phyloP scores from a whole-genome alignment of 169 alveolate genomes.

The Plasmodium berghei region DNA sequence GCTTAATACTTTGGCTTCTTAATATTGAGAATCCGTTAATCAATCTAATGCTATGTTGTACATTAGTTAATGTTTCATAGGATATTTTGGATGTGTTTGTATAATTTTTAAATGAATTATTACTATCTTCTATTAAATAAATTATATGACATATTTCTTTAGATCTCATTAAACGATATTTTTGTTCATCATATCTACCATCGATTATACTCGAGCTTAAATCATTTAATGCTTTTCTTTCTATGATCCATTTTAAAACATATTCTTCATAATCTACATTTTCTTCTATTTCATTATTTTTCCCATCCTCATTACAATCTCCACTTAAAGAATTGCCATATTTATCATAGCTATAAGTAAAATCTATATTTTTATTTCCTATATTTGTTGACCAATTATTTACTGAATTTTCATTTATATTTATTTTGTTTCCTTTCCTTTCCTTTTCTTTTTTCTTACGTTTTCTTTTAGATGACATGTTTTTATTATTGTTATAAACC shows the following conservation, averaged over 20 bases:
- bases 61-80: constrained; percentile 71
- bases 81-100: constrained; percentile 79
- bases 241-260: constrained; percentile 89
- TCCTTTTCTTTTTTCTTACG: constrained; percentile 10
- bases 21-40: constrained; percentile 78
- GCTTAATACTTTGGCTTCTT: constrained; percentile 81
- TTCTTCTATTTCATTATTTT: constrained; percentile 26
- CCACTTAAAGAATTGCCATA: neutral
- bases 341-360: no score
- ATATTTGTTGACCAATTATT: neutral
- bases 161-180: constrained; percentile 85
- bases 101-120: constrained; percentile 78
- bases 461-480: neutral
- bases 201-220: constrained; percentile 88
- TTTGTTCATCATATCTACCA: constrained; percentile 90
- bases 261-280: constrained; percentile 79
- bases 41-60: constrained; percentile 80
- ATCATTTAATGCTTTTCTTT: constrained; percentile 88
- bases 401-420: neutral
- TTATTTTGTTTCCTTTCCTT: neutral
- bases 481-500: constrained; percentile 20
- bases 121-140: constrained; percentile 84
- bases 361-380: neutral
- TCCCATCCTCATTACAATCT: neutral
- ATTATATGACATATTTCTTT: constrained; percentile 84